Conservation (phyloP, 2,329 filamentous ascomycete genomes). For the Hortaea werneckii region DNA sequence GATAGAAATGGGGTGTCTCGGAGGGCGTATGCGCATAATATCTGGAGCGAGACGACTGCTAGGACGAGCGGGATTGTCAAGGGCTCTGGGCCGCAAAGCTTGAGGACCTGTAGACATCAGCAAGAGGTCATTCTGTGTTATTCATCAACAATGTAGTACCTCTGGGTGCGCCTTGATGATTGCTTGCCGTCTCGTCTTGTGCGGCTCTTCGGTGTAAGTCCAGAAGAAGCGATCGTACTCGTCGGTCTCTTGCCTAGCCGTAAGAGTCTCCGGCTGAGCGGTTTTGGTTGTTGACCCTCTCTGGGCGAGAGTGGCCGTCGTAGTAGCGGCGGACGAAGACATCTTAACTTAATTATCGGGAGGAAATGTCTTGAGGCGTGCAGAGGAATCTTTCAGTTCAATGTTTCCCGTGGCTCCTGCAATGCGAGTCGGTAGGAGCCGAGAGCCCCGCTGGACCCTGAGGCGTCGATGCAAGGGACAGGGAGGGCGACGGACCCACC, state of each 20-base stretch:
- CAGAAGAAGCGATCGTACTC: constrained; percentile 62
- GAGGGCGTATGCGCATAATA: constrained; percentile 66
- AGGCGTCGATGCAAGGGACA: too few species aligned
- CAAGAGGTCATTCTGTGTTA: neutral
- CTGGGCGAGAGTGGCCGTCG: neutral
- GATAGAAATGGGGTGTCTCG: constrained; percentile 70
- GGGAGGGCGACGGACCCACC: too few species aligned
- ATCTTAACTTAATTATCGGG: neutral
- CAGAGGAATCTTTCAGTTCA: too few species aligned
- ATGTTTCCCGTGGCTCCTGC: too few species aligned
- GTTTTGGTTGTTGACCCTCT: neutral
- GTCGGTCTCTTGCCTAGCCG: neutral
- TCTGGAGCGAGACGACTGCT: constrained; percentile 71
- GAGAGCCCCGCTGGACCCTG: too few species aligned
- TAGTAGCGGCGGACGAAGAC: constrained; percentile 2
- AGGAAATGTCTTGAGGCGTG: too few species aligned
- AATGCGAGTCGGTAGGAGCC: too few species aligned
- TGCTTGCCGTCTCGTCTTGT: constrained; percentile 76
- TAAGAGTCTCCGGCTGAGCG: neutral
- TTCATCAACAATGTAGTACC: constrained; percentile 39
- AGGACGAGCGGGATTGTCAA: constrained; percentile 89
- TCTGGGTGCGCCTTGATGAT: constrained; percentile 99
- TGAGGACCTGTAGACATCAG: constrained; percentile 59
- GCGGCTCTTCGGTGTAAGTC: constrained; percentile 98
- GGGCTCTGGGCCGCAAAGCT: constrained; percentile 92